A percentile compares a stretch with the other conserved stretches of the same genome.
Evolutionary conservation across 1,284 basidiomycete species (phyloP).

Genomic region (Bjerkandera adusta): DNA sequence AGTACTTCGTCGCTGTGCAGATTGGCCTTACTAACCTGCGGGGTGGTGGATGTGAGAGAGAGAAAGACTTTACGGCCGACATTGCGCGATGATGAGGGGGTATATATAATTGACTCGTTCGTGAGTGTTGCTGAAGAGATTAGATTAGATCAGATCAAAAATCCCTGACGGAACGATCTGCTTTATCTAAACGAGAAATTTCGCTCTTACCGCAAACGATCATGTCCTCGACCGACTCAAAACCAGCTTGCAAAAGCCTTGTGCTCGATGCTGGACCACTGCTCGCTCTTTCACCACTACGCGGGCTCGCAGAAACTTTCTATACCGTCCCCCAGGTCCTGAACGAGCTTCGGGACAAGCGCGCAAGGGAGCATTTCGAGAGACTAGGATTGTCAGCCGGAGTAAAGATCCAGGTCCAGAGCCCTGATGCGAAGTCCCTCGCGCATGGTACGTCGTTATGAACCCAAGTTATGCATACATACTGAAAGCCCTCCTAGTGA

Average conservation of each 20-base stretch:
- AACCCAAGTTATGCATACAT: background rate
- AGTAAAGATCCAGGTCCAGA: slow-evolving; percentile 71
- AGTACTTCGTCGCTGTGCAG: too few relatives aligned
- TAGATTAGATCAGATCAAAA: slow-evolving; percentile 8
- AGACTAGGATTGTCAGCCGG: slow-evolving; percentile 71
- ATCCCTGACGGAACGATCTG: slow-evolving; percentile 2
- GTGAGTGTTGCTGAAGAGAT: background rate
- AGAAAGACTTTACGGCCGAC: background rate
- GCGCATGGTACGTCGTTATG: slow-evolving; percentile 60
- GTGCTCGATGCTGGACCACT: slow-evolving; percentile 93
- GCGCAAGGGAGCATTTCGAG: slow-evolving; percentile 84
- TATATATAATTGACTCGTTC: slow-evolving; percentile 13
- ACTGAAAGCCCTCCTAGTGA: slow-evolving; percentile 51
- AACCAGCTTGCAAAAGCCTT: slow-evolving; percentile 67
- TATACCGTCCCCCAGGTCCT: slow-evolving; percentile 89
- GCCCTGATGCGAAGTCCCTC: slow-evolving; percentile 73
- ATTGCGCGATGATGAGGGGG: too few relatives aligned
- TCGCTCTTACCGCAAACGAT: slow-evolving; percentile 17
- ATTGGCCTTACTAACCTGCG: too few relatives aligned
- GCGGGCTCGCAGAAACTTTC: slow-evolving; percentile 81
- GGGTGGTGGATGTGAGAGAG: slow-evolving; percentile 1
- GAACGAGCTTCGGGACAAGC: slow-evolving; percentile 84
- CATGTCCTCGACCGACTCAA: slow-evolving; percentile 23
- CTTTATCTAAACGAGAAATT: slow-evolving; percentile 12
- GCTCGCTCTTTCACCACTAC: slow-evolving; percentile 81